Evolutionary conservation across 2,329 filamentous ascomycete genomes (phyloP), one percentile per base, ranked within the genome.

Genomic region (Aspergillus oerlinghausenensis): DNA sequence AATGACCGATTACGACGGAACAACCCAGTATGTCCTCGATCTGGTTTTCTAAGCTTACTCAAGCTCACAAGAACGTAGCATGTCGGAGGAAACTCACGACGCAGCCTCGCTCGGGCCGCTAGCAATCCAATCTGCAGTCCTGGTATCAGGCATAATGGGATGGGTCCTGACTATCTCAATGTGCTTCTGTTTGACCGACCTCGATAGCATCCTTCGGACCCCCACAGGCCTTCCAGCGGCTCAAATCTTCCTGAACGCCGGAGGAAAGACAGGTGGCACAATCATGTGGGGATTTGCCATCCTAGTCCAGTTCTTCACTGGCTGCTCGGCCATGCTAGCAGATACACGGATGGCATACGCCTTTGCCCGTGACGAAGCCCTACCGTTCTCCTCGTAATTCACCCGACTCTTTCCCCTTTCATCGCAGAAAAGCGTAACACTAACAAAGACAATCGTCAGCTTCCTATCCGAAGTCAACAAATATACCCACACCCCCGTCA

Each of bases 1-100:
- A n/a, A 87, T 88, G 84, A 88, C 84, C 5, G 84, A 87, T 66
- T 87, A 87, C 66, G 84, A 87, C 63, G 84, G 82, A 49, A 88
- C 85, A 10, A 86, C 84, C 5, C 85, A 87, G 80, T 82, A 72
- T 68, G 77, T 71, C 50, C 11, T 19, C 25, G 25, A 17, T 23
- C n/a, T 38, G 21, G 25, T 9, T 11, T 43, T 23, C n/a, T 4
- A 26, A n/a, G 38, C 14, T 1, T 3, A 10, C 23, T 19, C 21
- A 21, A 19, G 29, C 17, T 9, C 35, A 29, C 14, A 23, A 28
- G 23, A 14, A 9, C 19, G 23, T 63, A 82, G 79, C 64, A 86
- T 88, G 80, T 85, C 84, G 2, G 85, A 87, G 74, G 84, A 88
- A 71, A 86, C 83, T 0, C 83, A 86, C 61, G 81, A 87, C 66